phyloP scores from a whole-genome alignment of 208 protist genomes.

The Lotmaria passim region DNA sequence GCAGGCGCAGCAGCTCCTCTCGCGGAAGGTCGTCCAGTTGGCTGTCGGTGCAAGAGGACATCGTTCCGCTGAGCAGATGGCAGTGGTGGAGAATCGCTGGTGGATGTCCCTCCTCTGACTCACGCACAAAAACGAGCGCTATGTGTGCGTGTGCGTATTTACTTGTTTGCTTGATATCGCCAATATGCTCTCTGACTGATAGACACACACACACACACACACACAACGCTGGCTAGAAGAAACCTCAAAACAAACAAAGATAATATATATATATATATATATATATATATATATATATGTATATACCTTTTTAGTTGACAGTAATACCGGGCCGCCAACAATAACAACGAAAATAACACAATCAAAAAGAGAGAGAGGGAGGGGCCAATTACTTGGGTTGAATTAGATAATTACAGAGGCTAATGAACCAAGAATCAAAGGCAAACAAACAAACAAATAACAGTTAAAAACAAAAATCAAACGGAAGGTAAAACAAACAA shows the following conservation, averaged over 20 bases:
- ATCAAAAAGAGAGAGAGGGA: not conserved
- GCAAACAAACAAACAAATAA: constrained; percentile 1
- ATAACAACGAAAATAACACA: too few species aligned
- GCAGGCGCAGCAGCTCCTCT: constrained; percentile 5
- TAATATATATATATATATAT: constrained; percentile 19
- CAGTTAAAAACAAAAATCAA: not conserved
- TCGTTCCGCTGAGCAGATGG: not conserved
- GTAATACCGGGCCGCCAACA: not conserved
- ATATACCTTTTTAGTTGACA: not conserved
- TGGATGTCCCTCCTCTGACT: too few species aligned
- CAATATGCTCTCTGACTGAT: too few species aligned
- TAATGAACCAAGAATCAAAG: not conserved
- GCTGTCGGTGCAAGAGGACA: not conserved
- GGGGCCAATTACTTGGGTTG: not conserved
- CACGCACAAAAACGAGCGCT: too few species aligned
- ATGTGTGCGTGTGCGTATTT: too few species aligned
- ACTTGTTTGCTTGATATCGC: too few species aligned
- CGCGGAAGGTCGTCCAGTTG: constrained; percentile 4
- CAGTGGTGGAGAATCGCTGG: not conserved
- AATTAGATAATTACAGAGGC: too few species aligned
- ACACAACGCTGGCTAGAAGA: too few species aligned
- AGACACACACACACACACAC: too few species aligned
- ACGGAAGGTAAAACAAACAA: too few species aligned
- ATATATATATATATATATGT: constrained; percentile 16
- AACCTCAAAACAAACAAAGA: too few species aligned